Base-by-base conservation (phyloP, 2,329 filamentous ascomycete genomes). In the Cadophora malorum region DNA sequence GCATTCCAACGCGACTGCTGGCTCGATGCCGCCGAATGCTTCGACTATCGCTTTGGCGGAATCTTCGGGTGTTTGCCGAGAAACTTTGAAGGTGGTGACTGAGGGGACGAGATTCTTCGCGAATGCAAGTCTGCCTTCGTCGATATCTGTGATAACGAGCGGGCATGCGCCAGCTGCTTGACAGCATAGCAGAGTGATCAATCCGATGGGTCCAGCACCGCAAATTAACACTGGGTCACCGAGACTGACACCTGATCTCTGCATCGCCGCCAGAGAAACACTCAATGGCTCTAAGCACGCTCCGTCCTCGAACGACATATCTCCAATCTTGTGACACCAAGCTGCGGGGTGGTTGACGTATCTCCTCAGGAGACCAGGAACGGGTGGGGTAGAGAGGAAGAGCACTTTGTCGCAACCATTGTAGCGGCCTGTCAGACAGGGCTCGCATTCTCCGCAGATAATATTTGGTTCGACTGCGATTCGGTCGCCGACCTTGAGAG, bases 251-350 rank as follows among this genome's bases (percentile, higher is more conserved):
- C 89, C 88, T 64, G 93, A 92, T 71, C 95, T 86, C 79, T 97
- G 91, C 81, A 98, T 88, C 16, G 92, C 94, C 2, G 95, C 94
- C 49, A 98, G 85, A 3, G 94, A 93, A 5, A 98, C 96, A 73
- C 89, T 92, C 63, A 98, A 85, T 1, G 95, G 95, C 83, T 98
- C 96, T 53, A 98, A 84, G 81, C 97, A 85, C 16, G 94, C 91
- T 64, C 95, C 96, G 77, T 97, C 89, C 82, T 98, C 95, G 78
- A 89, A 98, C 65, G 89, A 91, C 91, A 98, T 94, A 80, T 92
- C 84, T 59, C 92, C 93, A 74, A 98, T 96, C 85, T 97, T 97
- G 84, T 97, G 93, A 82, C 95, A 97, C 94, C 94, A 97, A 61
- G 91, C 85, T 23, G 94, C 94, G 2, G 93, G 94, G 83, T 97